Base-by-base conservation (phyloP, 306 rosid genomes). In the Abrus pulchellus region DNA sequence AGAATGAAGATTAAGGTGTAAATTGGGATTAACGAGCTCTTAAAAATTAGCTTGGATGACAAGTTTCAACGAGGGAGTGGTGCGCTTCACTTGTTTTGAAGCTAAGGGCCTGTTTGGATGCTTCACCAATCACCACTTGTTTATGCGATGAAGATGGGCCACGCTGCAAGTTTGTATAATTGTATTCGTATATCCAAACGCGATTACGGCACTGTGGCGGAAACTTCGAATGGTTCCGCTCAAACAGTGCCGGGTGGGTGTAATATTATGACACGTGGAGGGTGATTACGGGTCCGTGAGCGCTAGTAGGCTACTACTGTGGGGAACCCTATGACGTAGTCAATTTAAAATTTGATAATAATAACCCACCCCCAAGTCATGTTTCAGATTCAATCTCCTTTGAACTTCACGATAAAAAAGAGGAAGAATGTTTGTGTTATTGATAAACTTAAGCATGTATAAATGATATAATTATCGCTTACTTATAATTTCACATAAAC, bases 261-360 rank as follows among this genome's bases (percentile, higher is more conserved):
- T 50, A 28, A 43, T 6, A 32, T 47, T 0, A 33, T 7, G 32
- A 61, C 77, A 74, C 78, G 85, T 81, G 78, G 68, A 52, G 33
- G 3, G n/a, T 57, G 32, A 5, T 73, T 12, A 33, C 27, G 5
- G 49, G 78, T 49, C 68, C 3, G 78, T 50, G 43, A 72, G 54
- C 20, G 30, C 53, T 32, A 40, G 36, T n/a, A 29, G 43, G 43
- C 64, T 32, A 56, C 52, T 48, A 38, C 66, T 6, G 5, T 9
- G 86, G 76, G 45, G 64, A 40, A 52, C 73, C 64, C 45, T 8
- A 14, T 44, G 84, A 81, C 69, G 54, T 55, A 63, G 84, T 74
- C 80, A 80, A 65, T 72, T 69, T 52, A 7, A 71, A 71, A 6
- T 32, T 33, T 71, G 10, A 67, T 47, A 27, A 40, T 1, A 8